Percentiles rank a stretch among this genome's conserved stretches.
These are phyloP conservation scores for Chaetomium globosum DNA, from an alignment of 2,329 filamentous ascomycete species.

Conservation along the genomic window DNA sequence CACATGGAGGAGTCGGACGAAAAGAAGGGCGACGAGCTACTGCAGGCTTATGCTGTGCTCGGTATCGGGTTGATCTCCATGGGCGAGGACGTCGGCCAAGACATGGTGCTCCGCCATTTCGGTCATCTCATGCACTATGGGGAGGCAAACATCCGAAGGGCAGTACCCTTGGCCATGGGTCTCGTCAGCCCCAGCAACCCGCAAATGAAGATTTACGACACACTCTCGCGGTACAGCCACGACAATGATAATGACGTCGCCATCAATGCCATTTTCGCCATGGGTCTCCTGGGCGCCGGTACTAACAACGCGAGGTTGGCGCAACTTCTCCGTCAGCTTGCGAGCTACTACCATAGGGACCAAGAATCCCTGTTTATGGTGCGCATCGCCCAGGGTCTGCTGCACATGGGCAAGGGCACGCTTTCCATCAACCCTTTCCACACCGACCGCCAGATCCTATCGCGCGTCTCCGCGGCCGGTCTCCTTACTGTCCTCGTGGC, in stretches of 20 bases:
- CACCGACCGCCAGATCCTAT: conserved; percentile 94
- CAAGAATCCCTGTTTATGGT: conserved; percentile 99
- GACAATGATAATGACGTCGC: conserved; percentile 98
- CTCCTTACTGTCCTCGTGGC: conserved; percentile 87
- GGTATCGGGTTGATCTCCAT: conserved; percentile 93
- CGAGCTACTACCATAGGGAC: conserved; percentile 97
- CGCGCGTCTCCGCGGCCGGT: conserved; percentile 84
- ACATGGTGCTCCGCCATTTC: conserved; percentile 97
- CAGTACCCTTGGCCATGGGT: conserved; percentile 94
- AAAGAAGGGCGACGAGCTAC: conserved; percentile 91
- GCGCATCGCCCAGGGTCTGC: conserved; percentile 91
- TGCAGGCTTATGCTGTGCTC: conserved; percentile 94
- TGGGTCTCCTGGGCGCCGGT: conserved; percentile 94
- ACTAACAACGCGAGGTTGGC: conserved; percentile 98
- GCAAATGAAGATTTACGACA: conserved; percentile 99
- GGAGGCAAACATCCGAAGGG: conserved; percentile 93
- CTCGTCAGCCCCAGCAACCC: conserved; percentile 96
- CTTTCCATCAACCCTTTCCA: conserved; percentile 98
- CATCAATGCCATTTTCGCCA: conserved; percentile 97
- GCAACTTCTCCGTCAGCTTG: conserved; percentile 89
- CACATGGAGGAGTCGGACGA: conserved; percentile 93
- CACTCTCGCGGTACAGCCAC: conserved; percentile 93
- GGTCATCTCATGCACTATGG: conserved; percentile 99
- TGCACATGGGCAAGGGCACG: conserved; percentile 99
- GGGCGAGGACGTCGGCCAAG: conserved; percentile 97